phyloP scores from a whole-genome alignment of 1,139 yeast species.

The Torulaspora globosa region DNA sequence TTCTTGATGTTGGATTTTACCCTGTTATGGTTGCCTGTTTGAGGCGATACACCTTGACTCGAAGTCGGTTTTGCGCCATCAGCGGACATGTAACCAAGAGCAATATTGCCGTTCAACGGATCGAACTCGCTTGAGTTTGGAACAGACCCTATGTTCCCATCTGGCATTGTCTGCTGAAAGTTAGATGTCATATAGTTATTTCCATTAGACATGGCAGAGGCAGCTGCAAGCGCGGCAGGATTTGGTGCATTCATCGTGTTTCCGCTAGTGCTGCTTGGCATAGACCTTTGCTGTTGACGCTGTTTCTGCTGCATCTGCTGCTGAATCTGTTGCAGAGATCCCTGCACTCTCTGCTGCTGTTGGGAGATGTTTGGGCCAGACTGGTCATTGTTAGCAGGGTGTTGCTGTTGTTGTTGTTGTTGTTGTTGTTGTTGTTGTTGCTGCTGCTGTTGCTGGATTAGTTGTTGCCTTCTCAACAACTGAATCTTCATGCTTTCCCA shows the following conservation, averaged over 20 bases:
- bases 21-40: conserved; percentile 13
- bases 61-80: conserved; percentile 11
- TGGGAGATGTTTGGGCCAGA: conserved; percentile 16
- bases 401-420: background rate
- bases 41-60: conserved; percentile 13
- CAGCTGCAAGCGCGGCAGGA: conserved; percentile 20
- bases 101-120: conserved; percentile 15
- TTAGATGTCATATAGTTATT: conserved; percentile 2
- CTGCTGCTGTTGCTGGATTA: conserved; percentile 32
- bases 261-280: conserved; percentile 6
- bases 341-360: conserved; percentile 28
- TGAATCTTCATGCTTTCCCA: conserved; percentile 67
- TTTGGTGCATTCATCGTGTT: conserved; percentile 10
- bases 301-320: conserved; percentile 27
- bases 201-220: conserved; percentile 15
- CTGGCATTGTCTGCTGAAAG: conserved; percentile 11
- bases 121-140: conserved; percentile 12
- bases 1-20: conserved; percentile 9
- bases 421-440: conserved; percentile 28
- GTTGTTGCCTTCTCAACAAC: conserved; percentile 41
- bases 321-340: conserved; percentile 28
- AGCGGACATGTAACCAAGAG: conserved; percentile 14
- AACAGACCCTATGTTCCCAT: conserved; percentile 5
- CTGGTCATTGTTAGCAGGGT: conserved; percentile 16
- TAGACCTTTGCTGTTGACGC: conserved; percentile 20